Percentiles rank a stretch among this genome's conserved stretches.
phyloP scores from a whole-genome alignment of 73 alveolate genomes.

The Halteria grandinella region DNA sequence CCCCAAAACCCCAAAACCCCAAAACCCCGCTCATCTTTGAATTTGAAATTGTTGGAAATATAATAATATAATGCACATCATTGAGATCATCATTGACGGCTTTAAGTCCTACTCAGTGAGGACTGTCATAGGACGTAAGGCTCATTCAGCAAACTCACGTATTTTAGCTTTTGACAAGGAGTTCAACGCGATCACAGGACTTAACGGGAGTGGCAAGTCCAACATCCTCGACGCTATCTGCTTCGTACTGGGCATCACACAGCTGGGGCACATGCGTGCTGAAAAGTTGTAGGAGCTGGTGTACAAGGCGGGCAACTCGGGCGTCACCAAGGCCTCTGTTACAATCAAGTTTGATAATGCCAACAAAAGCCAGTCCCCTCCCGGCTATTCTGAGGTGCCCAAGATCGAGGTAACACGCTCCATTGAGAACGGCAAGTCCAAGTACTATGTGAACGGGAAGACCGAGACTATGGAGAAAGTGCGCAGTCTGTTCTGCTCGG shows the following conservation, averaged over 20 bases:
- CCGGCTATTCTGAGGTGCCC: constrained; percentile 69
- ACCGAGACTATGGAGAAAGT: constrained; percentile 85
- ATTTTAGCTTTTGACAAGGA: constrained; percentile 97
- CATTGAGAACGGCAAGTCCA: constrained; percentile 67
- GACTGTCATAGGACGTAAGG: constrained; percentile 67
- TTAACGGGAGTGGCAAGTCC: constrained; percentile 98
- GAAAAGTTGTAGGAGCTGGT: constrained; percentile 95
- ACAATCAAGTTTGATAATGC: constrained; percentile 95
- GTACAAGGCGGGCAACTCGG: constrained; percentile 98
- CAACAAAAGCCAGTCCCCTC: constrained; percentile 78
- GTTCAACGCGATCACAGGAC: constrained; percentile 99
- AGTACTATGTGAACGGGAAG: constrained; percentile 90
- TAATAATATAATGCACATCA: constrained; percentile 74
- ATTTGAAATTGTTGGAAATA: not conserved
- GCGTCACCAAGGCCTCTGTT: constrained; percentile 98
- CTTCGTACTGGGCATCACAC: constrained; percentile 92
- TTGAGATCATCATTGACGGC: constrained; percentile 83
- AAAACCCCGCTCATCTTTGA: not conserved
- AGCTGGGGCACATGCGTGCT: constrained; percentile 91
- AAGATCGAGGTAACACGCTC: constrained; percentile 77
- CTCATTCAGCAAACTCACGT: constrained; percentile 84
- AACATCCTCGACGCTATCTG: constrained; percentile 98
- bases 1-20: not conserved
- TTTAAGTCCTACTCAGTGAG: constrained; percentile 78
- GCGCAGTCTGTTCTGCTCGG: constrained; percentile 85